Percentiles rank a stretch among this genome's conserved stretches.
phyloP scores from a whole-genome alignment of 768 basidiomycete genomes.

The Phylloporus rhodoxanthus region DNA sequence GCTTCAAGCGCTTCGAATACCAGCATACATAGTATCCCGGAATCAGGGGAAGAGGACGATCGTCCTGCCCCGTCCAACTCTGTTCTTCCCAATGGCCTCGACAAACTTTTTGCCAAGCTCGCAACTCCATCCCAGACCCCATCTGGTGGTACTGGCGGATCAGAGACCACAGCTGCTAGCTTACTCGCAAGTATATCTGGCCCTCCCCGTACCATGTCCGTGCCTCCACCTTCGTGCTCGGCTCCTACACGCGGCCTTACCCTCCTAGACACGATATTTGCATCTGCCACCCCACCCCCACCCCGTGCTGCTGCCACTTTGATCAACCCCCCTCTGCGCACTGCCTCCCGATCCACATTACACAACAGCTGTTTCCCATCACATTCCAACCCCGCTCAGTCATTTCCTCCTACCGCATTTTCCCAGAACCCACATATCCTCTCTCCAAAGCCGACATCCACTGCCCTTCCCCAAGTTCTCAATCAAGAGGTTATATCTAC shows the following conservation, averaged over 20 bases:
- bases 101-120: slow-evolving; percentile 42
- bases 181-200: slow-evolving; percentile 48
- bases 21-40: slow-evolving; percentile 33
- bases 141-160: slow-evolving; percentile 20
- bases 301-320: slow-evolving; percentile 6
- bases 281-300: slow-evolving; percentile 47
- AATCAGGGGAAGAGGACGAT: slow-evolving; percentile 26
- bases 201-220: slow-evolving; percentile 28
- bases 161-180: slow-evolving; percentile 35
- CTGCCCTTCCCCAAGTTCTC: slow-evolving; percentile 56
- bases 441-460: slow-evolving; percentile 52
- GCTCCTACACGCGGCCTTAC: slow-evolving; percentile 45
- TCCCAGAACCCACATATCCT: slow-evolving; percentile 37
- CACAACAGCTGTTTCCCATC: slow-evolving; percentile 4
- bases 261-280: slow-evolving; percentile 67
- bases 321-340: slow-evolving; percentile 16
- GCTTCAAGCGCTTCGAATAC: slow-evolving; percentile 31
- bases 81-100: slow-evolving; percentile 25
- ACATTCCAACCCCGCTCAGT: slow-evolving; percentile 6
- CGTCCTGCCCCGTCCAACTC: slow-evolving; percentile 9
- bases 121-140: slow-evolving; percentile 14
- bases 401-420: slow-evolving; percentile 15
- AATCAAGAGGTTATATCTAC: slow-evolving; percentile 65
- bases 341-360: slow-evolving; percentile 9
- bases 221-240: slow-evolving; percentile 27